phyloP scores from a whole-genome alignment of 208 protist species.

The Trypanosoma boissoni region DNA sequence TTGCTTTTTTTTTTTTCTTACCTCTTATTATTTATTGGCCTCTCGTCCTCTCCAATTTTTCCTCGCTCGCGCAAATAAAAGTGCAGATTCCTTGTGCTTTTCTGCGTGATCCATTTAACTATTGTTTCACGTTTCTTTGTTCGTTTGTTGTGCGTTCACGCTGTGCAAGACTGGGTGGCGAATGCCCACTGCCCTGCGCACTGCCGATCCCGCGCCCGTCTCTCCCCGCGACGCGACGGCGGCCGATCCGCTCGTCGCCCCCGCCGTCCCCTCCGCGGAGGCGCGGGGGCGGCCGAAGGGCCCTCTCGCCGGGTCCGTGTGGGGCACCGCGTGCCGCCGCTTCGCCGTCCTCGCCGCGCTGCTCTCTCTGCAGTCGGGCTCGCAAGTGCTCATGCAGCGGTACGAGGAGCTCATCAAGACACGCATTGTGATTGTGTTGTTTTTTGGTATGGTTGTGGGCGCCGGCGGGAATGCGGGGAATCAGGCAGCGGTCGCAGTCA shows the following conservation, averaged over 20 bases:
- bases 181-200: too few relatives aligned
- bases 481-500: slow-evolving; percentile 31
- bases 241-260: too few relatives aligned
- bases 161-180: too few relatives aligned
- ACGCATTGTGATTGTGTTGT: slow-evolving; percentile 34
- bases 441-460: slow-evolving; percentile 53
- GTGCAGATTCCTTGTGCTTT: too few relatives aligned
- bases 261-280: too few relatives aligned
- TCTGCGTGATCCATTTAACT: too few relatives aligned
- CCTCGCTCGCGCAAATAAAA: too few relatives aligned
- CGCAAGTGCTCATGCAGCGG: slow-evolving; percentile 24
- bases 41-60: too few relatives aligned
- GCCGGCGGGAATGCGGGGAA: slow-evolving; percentile 51
- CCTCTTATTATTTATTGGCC: neutral
- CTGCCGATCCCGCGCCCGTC: too few relatives aligned
- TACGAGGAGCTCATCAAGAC: slow-evolving; percentile 30
- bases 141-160: too few relatives aligned
- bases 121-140: too few relatives aligned
- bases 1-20: neutral
- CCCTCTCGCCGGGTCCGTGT: neutral
- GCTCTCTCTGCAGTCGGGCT: slow-evolving; percentile 31
- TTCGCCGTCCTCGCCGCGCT: slow-evolving; percentile 25
- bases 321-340: slow-evolving; percentile 9
- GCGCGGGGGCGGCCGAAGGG: neutral
- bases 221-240: too few relatives aligned